Evolutionary conservation across 73 alveolate genomes (phyloP), one percentile per base, ranked within the genome.

Genomic region (Paramecium octaurelia): DNA sequence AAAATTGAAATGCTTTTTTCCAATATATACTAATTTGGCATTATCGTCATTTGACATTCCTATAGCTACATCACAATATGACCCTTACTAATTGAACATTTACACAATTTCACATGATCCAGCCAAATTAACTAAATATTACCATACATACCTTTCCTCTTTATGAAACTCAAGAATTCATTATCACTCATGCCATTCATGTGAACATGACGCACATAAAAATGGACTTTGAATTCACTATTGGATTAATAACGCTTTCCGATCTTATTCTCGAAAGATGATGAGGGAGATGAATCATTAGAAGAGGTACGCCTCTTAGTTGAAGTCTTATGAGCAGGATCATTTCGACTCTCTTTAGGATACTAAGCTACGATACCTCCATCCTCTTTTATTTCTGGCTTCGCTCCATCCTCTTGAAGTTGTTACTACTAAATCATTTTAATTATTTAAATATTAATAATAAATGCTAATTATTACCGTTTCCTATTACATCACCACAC

Each of bases 21-120:
- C 91, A 42, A 80, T 44, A 43, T 80, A 80, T 16, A 80, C 91
- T 44, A 80, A 80, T 44, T 80, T 80, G 4, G 91, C 91, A 80
- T 80, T 46, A 80, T 80, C 91, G 23, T 80, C 91, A 23, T 44
- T 80, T 9, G 48, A 2, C 91, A 80, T 80, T 31, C 91, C 91
- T 11, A 80, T 80, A 80, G 91, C 91, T 24, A 80, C 91, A 80
- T 80, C 91, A 80, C 91, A 80, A 46, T 20, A 80, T 24, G 73
- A 44, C 34, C 91, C 91, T 24, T 80, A 31, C 34, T 42, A 80
- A 80, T 80, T 80, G 18, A 73, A 73, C 57, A 80, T 80, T 46
- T 80, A 44, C 24, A 80, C 91, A 42, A 80, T 36, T 31, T 80
- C 91, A 44, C 76, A 46, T 20, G 70, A 80, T 59, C 91, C 91